Conservation (phyloP, 192 early-diverging fungal genomes). For the Endogone sp. region DNA sequence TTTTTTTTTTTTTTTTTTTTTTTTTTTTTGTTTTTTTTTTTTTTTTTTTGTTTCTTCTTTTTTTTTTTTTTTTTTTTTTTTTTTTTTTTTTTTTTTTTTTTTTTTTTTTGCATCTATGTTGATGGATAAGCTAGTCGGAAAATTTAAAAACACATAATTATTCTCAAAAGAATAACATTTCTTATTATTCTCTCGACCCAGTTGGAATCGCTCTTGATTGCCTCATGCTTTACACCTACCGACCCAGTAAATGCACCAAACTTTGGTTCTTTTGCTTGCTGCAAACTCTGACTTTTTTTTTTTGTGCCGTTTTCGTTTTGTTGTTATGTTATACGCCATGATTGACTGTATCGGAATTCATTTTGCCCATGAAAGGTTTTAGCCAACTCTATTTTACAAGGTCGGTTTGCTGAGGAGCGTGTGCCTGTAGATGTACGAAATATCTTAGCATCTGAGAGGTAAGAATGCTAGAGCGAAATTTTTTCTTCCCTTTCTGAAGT, state of each 20-base stretch:
- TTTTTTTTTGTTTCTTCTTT: no score
- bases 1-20: no score
- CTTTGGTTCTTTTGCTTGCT: neutral
- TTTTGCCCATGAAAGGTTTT: constrained; percentile 38
- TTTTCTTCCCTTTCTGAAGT: neutral
- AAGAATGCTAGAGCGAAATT: neutral
- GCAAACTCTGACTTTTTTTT: no score
- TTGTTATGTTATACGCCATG: neutral
- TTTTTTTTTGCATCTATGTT: no score
- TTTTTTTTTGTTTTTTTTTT: no score
- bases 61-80: no score
- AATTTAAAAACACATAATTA: no score
- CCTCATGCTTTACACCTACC: constrained; percentile 84
- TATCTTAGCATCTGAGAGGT: constrained; percentile 64
- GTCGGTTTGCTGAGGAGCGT: constrained; percentile 84
- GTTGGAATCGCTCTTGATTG: constrained; percentile 70
- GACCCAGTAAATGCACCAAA: constrained; percentile 67
- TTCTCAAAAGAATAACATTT: constrained; percentile 3
- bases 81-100: no score
- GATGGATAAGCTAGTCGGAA: no score
- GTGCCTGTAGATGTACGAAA: constrained; percentile 69
- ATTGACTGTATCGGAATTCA: neutral
- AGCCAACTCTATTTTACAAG: constrained; percentile 88
- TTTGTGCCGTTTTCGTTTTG: no score
- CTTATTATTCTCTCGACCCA: constrained; percentile 18